Evolutionary conservation across 371 early-diverging fungal genomes (phyloP).

Genomic region (Haplosporangium sp.): DNA sequence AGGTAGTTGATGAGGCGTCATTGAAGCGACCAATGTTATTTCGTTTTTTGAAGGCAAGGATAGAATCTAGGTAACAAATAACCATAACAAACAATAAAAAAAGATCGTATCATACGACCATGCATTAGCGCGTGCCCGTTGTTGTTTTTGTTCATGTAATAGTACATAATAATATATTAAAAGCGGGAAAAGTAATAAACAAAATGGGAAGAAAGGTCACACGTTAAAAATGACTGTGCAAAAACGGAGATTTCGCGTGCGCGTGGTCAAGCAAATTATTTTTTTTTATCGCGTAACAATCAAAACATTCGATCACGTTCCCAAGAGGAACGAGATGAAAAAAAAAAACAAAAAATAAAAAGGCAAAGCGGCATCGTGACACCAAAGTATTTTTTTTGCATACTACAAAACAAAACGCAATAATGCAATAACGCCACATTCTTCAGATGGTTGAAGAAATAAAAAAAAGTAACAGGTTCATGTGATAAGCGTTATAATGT

Average conservation of each 20-base stretch:
- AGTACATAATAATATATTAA: too few relatives aligned
- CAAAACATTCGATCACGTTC: neutral
- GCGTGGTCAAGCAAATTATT: neutral
- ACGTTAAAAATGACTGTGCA: neutral
- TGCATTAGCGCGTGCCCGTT: too few relatives aligned
- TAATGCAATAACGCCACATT: neutral
- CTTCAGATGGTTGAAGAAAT: neutral
- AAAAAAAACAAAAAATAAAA: neutral
- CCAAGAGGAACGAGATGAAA: neutral
- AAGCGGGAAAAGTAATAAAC: too few relatives aligned
- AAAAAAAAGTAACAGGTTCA: slow-evolving; percentile 2
- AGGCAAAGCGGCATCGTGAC: slow-evolving; percentile 2
- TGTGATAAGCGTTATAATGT: neutral
- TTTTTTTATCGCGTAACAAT: neutral
- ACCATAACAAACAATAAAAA: neutral
- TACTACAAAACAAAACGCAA: neutral
- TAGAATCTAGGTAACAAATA: slow-evolving; percentile 70
- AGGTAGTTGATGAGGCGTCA: slow-evolving; percentile 63
- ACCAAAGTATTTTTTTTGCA: neutral
- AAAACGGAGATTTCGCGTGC: neutral
- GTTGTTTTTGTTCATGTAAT: too few relatives aligned
- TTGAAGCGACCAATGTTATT: slow-evolving; percentile 92
- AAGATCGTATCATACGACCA: neutral
- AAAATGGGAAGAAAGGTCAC: too few relatives aligned
- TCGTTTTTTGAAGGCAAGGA: slow-evolving; percentile 89